These are phyloP conservation scores for Candolleomyces efflorescens DNA, from an alignment of 768 basidiomycete species.

Conservation along the genomic window DNA sequence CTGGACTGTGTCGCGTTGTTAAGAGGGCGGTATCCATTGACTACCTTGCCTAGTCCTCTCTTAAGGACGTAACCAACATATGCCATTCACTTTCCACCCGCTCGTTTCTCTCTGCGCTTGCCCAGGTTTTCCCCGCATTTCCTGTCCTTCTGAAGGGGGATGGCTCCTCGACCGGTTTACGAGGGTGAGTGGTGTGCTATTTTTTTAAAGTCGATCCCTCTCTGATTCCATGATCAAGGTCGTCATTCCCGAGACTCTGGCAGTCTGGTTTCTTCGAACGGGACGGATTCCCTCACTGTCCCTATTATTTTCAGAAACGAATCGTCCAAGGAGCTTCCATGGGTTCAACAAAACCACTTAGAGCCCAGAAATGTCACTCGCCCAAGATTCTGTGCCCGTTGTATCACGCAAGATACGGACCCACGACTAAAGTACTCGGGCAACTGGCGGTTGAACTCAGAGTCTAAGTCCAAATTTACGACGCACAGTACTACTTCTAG, in stretches of 20 bases:
- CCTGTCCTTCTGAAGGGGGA: background rate
- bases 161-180: constrained; percentile 10
- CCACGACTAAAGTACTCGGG: constrained; percentile 31
- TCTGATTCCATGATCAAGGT: background rate
- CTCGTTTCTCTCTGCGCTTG: background rate
- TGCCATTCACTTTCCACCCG: background rate
- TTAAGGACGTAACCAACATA: background rate
- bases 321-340: background rate
- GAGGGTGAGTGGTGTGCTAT: background rate
- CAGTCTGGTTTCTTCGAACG: too few relatives aligned
- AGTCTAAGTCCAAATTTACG: constrained; percentile 20
- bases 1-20: constrained; percentile 2
- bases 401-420: constrained; percentile 30
- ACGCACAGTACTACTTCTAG: constrained; percentile 30
- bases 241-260: background rate
- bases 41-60: constrained; percentile 2
- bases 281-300: background rate
- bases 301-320: background rate
- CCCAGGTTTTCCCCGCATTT: background rate
- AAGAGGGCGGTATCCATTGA: constrained; percentile 9
- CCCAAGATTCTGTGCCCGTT: constrained; percentile 11
- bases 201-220: background rate
- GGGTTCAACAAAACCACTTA: background rate
- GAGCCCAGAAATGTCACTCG: background rate
- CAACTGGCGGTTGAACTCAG: constrained; percentile 27